Percentiles rank a stretch among this genome's conserved stretches.
phyloP scores from a whole-genome alignment of 2,329 filamentous ascomycete genomes.

The Davidsoniella eucalypti region DNA sequence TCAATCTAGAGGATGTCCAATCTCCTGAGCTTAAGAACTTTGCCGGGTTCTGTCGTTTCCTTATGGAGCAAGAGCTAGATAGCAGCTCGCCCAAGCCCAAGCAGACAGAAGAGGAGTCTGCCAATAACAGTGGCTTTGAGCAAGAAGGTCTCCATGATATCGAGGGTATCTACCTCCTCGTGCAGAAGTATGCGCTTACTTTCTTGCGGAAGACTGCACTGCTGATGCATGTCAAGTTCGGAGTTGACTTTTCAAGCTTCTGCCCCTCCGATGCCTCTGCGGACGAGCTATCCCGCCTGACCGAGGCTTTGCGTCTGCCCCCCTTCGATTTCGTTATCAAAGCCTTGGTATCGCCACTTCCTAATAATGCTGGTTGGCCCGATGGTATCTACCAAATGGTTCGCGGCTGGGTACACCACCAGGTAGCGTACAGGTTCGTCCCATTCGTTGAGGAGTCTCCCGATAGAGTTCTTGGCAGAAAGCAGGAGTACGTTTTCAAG shows the following conservation, averaged over 20 bases:
- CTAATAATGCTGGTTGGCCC: slow-evolving; percentile 17
- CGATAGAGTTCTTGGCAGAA: not conserved
- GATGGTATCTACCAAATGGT: slow-evolving; percentile 24
- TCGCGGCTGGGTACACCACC: slow-evolving; percentile 59
- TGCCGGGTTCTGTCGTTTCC: slow-evolving; percentile 29
- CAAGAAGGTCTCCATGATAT: slow-evolving; percentile 38
- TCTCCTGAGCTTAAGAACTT: slow-evolving; percentile 36
- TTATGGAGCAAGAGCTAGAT: slow-evolving; percentile 15
- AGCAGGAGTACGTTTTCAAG: slow-evolving; percentile 9
- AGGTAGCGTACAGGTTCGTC: slow-evolving; percentile 19
- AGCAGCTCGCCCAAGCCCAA: not conserved
- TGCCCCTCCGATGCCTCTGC: slow-evolving; percentile 45
- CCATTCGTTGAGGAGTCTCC: not conserved
- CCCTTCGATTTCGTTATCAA: slow-evolving; percentile 63
- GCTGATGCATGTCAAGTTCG: slow-evolving; percentile 73
- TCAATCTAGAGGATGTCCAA: slow-evolving; percentile 19
- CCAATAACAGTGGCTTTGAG: slow-evolving; percentile 30
- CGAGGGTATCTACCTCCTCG: slow-evolving; percentile 39
- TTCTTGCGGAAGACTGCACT: slow-evolving; percentile 78
- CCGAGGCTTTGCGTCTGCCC: slow-evolving; percentile 58
- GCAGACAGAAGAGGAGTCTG: not conserved
- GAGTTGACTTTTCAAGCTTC: slow-evolving; percentile 68
- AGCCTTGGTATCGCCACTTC: slow-evolving; percentile 30
- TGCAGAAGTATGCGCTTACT: slow-evolving; percentile 69
- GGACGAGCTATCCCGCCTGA: slow-evolving; percentile 69